Evolutionary conservation across 2,329 filamentous ascomycete species (phyloP).

Genomic region (Monosporascus sp.): DNA sequence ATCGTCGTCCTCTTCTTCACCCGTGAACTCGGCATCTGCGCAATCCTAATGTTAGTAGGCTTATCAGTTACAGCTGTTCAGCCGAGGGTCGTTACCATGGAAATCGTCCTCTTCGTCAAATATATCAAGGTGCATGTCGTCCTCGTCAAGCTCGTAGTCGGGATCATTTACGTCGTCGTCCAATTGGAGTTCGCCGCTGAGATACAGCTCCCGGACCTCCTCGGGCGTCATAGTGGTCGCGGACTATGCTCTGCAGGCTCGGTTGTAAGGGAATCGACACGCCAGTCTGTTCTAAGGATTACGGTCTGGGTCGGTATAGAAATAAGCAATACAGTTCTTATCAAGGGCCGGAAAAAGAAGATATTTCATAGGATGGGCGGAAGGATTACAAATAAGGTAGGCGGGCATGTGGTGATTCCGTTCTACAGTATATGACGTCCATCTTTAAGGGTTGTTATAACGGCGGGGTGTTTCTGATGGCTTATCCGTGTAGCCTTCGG

Average conservation of each 20-base stretch:
- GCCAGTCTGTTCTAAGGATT: too few relatives aligned
- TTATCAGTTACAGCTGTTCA: not conserved
- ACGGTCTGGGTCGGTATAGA: too few relatives aligned
- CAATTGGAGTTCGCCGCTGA: constrained; percentile 1
- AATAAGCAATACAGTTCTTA: too few relatives aligned
- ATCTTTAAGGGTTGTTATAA: too few relatives aligned
- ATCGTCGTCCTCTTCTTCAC: constrained; percentile 15
- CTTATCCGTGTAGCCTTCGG: not conserved
- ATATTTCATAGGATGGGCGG: too few relatives aligned
- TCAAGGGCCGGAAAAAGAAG: too few relatives aligned
- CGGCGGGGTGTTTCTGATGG: too few relatives aligned
- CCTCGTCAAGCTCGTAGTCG: constrained; percentile 17
- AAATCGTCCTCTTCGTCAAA: constrained; percentile 24
- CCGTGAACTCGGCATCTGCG: constrained; percentile 20
- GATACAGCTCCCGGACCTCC: constrained; percentile 5
- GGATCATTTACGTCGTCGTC: constrained; percentile 19
- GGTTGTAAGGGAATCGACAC: too few relatives aligned
- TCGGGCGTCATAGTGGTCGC: constrained; percentile 1
- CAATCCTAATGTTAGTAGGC: not conserved
- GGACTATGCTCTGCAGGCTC: not conserved
- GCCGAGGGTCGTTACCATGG: constrained; percentile 17
- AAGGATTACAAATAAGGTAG: too few relatives aligned
- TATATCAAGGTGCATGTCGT: constrained; percentile 16
- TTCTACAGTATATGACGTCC: too few relatives aligned
- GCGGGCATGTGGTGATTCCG: too few relatives aligned